These are phyloP conservation scores for Lachnellula willkommii DNA, from an alignment of 2,329 filamentous ascomycete genomes.

Conservation along the genomic window DNA sequence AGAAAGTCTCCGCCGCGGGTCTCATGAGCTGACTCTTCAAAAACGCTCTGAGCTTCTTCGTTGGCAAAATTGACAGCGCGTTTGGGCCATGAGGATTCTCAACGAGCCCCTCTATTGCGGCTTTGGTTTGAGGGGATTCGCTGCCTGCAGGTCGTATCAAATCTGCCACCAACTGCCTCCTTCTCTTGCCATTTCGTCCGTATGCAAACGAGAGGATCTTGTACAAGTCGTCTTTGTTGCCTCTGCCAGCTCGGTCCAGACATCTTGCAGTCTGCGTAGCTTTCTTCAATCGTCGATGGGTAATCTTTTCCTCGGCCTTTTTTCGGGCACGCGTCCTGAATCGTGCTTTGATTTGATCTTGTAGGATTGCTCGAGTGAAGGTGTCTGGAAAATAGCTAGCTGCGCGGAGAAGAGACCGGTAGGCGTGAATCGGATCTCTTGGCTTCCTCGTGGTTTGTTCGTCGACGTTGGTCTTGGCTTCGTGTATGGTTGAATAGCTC, in stretches of 20 bases:
- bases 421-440: conserved; percentile 37
- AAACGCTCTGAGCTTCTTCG: conserved; percentile 20
- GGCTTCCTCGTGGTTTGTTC: too few species aligned
- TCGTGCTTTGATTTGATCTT: conserved; percentile 38
- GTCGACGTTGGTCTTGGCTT: neutral
- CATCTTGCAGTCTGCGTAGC: conserved; percentile 42
- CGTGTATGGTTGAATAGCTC: neutral
- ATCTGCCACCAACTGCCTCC: conserved; percentile 42
- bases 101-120: conserved; percentile 35
- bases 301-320: neutral
- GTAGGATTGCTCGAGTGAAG: conserved; percentile 42
- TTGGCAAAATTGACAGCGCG: neutral
- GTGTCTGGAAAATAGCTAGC: conserved; percentile 52
- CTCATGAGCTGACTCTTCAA: conserved; percentile 22
- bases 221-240: conserved; percentile 43
- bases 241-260: conserved; percentile 49
- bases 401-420: conserved; percentile 56
- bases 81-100: neutral
- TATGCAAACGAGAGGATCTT: conserved; percentile 46
- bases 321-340: conserved; percentile 38
- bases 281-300: conserved; percentile 28
- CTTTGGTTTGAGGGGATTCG: conserved; percentile 37
- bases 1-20: conserved; percentile 2
- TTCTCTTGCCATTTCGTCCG: conserved; percentile 47
- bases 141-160: conserved; percentile 32